Evolutionary conservation across 1,139 yeast species (phyloP), one percentile per base, ranked within the genome.

Genomic region (Geotrichum citri-aurantii): DNA sequence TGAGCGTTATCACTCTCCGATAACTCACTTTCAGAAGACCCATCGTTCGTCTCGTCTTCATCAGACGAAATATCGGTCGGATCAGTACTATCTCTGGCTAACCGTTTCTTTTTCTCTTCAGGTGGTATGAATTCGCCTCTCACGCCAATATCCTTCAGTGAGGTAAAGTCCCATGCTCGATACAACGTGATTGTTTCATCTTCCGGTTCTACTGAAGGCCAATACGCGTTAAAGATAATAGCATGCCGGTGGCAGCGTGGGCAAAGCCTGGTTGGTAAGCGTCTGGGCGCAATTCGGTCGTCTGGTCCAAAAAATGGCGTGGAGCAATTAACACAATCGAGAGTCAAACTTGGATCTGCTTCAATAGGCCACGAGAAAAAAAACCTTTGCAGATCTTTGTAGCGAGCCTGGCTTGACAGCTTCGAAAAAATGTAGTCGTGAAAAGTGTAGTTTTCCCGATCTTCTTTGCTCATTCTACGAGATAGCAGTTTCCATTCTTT

Each of bases 191-290:
- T 62, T 26, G 48, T 50, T 19, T 58, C 64, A 2, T 56, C 61
- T 33, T 59, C 58, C 2, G 55, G 24, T 5, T 51, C 59, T 19
- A 59, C 48, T 1, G 65, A 62, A 3, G 74, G 74, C 74, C 74
- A 71, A 44, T 55, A 62, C 5, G 68, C 60, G 51, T 63, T 63
- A 59, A 68, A 71, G 5, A 71, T 54, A 2, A 63, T 51, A 5
- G 68, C 67, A 48, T 70, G 74, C n/a, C 74, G 65, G 53, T 67
- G 66, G 54, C 74, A 71, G 27, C 74, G 61, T 0, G 71, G 72
- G 55, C 74, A 71, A 54, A 62, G 60, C 31, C 61, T 56, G 14
- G 56, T 48, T 1, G 59, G 61, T 11, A 56, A 47, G 26, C 59
- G 54, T 1, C 59, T 52, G 8, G 61, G 61, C 1, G 62, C 59